Evolutionary conservation across 75 land plant species (phyloP).

Genomic region (Sequoiadendron giganteum): DNA sequence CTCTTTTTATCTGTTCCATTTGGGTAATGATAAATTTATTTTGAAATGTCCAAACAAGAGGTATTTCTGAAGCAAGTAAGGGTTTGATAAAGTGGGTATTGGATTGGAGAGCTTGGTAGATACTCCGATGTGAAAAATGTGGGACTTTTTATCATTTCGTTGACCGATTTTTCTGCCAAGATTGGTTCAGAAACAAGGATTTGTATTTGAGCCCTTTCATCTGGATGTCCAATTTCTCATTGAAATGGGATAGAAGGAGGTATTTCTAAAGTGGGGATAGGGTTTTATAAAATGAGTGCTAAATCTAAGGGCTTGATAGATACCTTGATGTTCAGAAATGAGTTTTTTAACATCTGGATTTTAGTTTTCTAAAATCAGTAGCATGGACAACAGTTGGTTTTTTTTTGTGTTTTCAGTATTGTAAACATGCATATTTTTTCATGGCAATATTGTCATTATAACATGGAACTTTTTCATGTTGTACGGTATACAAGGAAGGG

Average conservation of each 20-base stretch:
- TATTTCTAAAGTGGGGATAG: background rate
- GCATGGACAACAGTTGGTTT: too few relatives aligned
- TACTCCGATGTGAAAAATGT: background rate
- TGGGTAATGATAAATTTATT: background rate
- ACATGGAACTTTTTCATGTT: too few relatives aligned
- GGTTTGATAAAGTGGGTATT: background rate
- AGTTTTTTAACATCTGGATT: background rate
- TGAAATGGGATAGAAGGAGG: background rate
- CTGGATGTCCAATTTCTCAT: background rate
- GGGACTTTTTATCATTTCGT: background rate
- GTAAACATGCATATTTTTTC: too few relatives aligned
- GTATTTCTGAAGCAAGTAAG: background rate
- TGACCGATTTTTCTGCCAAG: too few relatives aligned
- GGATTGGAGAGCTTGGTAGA: background rate
- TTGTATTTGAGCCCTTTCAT: background rate
- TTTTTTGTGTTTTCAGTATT: too few relatives aligned
- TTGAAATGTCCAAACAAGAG: background rate
- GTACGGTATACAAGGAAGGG: background rate
- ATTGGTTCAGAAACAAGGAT: too few relatives aligned
- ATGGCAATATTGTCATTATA: too few relatives aligned
- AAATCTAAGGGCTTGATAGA: background rate
- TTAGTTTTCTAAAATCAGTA: background rate
- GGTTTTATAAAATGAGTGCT: background rate
- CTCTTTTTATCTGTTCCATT: background rate
- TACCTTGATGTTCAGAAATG: background rate